These are phyloP conservation scores for Cardiospermum halicacabum DNA, from an alignment of 345 rosid species.

Conservation along the genomic window DNA sequence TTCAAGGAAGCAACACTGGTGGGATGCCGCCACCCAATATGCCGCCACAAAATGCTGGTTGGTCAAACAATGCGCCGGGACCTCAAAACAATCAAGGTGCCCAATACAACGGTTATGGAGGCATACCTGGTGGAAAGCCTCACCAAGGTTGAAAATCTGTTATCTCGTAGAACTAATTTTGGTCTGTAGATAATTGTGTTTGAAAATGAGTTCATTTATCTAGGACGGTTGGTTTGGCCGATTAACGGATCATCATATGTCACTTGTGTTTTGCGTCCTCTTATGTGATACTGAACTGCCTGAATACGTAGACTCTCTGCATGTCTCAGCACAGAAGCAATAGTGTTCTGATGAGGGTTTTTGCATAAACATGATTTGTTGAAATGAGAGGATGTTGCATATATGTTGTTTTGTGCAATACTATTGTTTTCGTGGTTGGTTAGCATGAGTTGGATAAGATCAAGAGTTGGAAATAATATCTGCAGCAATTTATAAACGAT, in stretches of 20 bases:
- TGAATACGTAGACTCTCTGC: no score
- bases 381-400: no score
- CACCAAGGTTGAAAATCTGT: background rate
- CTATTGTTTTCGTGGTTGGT: no score
- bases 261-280: background rate
- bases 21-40: constrained; percentile 9
- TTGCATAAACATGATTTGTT: no score
- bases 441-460: no score
- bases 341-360: no score
- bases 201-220: background rate
- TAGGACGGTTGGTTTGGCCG: background rate
- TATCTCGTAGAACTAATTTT: background rate
- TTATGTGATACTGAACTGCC: no score
- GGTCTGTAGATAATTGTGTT: constrained; percentile 25
- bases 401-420: no score
- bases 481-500: no score
- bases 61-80: constrained; percentile 22
- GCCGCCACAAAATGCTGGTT: constrained; percentile 21
- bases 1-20: no score
- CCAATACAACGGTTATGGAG: constrained; percentile 22
- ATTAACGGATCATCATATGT: background rate
- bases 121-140: constrained; percentile 19
- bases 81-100: constrained; percentile 20
- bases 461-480: no score
- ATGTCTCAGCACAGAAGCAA: no score